Percentiles rank a stretch among this genome's conserved stretches.
These are phyloP conservation scores for Dactylonectria macrodidyma DNA, from an alignment of 2,329 filamentous ascomycete genomes.

Conservation along the genomic window DNA sequence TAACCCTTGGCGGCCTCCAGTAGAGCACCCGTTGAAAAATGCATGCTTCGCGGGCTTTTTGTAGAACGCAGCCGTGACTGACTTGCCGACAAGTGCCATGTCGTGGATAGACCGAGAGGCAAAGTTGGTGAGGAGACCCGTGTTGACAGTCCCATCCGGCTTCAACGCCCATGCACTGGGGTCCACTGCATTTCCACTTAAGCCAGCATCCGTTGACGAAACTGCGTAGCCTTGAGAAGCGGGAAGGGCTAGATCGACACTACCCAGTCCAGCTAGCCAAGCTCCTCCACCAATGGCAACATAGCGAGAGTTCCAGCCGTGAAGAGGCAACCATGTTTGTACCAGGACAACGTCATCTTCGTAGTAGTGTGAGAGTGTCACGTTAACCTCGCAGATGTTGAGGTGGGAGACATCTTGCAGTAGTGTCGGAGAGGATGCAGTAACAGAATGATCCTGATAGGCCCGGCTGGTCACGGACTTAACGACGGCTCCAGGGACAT, in stretches of 20 bases:
- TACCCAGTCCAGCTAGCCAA: slow-evolving; percentile 42
- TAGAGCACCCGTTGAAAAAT: too few species aligned
- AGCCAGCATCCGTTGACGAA: slow-evolving; percentile 45
- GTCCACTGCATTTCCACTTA: slow-evolving; percentile 13
- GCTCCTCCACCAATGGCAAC: slow-evolving; percentile 51
- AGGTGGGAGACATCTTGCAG: slow-evolving; percentile 2
- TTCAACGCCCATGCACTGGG: slow-evolving; percentile 31
- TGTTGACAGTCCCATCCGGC: slow-evolving; percentile 17
- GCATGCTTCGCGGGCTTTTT: slow-evolving; percentile 40
- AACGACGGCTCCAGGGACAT: too few species aligned
- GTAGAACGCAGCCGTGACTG: slow-evolving; percentile 62
- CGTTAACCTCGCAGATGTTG: slow-evolving; percentile 48
- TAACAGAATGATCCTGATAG: too few species aligned
- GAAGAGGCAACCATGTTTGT: slow-evolving; percentile 45
- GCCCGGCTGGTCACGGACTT: too few species aligned
- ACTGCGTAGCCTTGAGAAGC: slow-evolving; percentile 36
- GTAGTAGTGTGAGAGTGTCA: slow-evolving; percentile 47
- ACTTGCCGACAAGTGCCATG: slow-evolving; percentile 64
- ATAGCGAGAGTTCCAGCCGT: slow-evolving; percentile 50
- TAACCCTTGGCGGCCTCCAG: too few species aligned
- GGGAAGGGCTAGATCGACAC: background rate
- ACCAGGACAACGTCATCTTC: slow-evolving; percentile 41
- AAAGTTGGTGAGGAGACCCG: slow-evolving; percentile 48
- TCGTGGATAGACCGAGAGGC: slow-evolving; percentile 58
- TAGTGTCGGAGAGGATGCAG: too few species aligned